phyloP scores from a whole-genome alignment of 495 filamentous ascomycete genomes.

The Thermochaetoides thermophila region DNA sequence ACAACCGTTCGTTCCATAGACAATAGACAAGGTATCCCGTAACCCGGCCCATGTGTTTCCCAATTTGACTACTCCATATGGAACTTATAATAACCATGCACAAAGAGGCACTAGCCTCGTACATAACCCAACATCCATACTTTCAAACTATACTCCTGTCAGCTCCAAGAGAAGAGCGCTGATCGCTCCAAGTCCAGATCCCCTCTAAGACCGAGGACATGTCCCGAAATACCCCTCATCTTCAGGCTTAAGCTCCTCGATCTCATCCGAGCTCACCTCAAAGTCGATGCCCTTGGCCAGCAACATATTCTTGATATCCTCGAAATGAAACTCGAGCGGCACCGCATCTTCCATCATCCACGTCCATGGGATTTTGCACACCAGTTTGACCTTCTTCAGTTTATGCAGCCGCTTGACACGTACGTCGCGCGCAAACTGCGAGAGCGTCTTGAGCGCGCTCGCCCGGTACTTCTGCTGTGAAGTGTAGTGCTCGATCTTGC shows the following conservation, averaged over 20 bases:
- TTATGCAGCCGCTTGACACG: slow-evolving; percentile 1
- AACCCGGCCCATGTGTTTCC: too few species aligned
- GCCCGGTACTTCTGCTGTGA: slow-evolving; percentile 9
- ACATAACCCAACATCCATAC: too few species aligned
- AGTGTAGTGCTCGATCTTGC: slow-evolving; percentile 13
- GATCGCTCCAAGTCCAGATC: too few species aligned
- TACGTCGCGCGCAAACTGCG: slow-evolving; percentile 8
- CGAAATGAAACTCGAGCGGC: slow-evolving; percentile 14
- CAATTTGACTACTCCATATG: too few species aligned
- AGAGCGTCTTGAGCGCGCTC: slow-evolving; percentile 11
- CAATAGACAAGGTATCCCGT: too few species aligned
- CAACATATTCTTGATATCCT: slow-evolving; percentile 7
- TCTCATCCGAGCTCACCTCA: slow-evolving; percentile 10
- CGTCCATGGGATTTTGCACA: slow-evolving; percentile 16
- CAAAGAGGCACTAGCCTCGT: too few species aligned
- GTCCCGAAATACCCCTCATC: not conserved
- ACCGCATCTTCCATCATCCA: slow-evolving; percentile 13
- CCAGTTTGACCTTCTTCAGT: slow-evolving; percentile 13
- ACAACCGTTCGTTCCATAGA: too few species aligned
- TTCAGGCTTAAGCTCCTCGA: not conserved
- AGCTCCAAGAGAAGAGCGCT: too few species aligned
- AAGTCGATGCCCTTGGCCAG: slow-evolving; percentile 13
- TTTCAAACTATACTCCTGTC: too few species aligned
- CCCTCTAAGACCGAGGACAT: too few species aligned
- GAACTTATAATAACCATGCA: too few species aligned